phyloP scores from a whole-genome alignment of 495 filamentous ascomycete species.

The Podospora tetraspora region DNA sequence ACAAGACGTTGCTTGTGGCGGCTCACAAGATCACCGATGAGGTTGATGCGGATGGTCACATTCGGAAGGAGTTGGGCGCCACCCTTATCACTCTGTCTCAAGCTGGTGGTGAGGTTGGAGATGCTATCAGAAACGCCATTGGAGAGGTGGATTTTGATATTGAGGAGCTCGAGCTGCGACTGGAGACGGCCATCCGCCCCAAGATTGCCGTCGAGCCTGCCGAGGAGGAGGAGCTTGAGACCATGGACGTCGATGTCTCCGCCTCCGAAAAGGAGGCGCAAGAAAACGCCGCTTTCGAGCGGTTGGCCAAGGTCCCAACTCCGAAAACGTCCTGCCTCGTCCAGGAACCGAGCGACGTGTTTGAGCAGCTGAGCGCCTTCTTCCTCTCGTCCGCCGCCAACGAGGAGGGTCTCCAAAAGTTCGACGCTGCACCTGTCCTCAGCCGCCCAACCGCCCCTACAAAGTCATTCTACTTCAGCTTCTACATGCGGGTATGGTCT shows the following conservation, averaged over 20 bases:
- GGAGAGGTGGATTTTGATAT: constrained; percentile 59
- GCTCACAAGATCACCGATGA: constrained; percentile 50
- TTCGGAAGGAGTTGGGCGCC: constrained; percentile 58
- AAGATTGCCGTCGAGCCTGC: constrained; percentile 31
- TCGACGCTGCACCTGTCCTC: constrained; percentile 56
- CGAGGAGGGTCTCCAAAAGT: constrained; percentile 45
- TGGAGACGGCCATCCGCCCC: constrained; percentile 59
- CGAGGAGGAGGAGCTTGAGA: constrained; percentile 55
- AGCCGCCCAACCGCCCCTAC: constrained; percentile 49
- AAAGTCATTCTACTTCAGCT: constrained; percentile 65
- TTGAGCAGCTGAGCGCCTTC: constrained; percentile 54
- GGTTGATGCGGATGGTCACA: constrained; percentile 41
- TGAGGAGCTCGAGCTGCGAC: constrained; percentile 61
- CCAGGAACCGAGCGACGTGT: constrained; percentile 36
- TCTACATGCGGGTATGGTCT: constrained; percentile 71
- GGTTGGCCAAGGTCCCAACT: constrained; percentile 36
- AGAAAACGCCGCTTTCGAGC: constrained; percentile 20
- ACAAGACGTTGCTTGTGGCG: constrained; percentile 56
- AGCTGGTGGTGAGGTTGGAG: constrained; percentile 46
- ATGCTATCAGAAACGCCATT: constrained; percentile 54
- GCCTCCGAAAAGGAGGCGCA: constrained; percentile 16
- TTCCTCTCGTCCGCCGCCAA: constrained; percentile 56
- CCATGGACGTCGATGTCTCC: constrained; percentile 30
- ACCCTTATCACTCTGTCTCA: constrained; percentile 58
- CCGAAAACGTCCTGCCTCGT: constrained; percentile 44